Evolutionary conservation across 345 rosid species (phyloP).

Genomic region (Physaria fendleri): DNA sequence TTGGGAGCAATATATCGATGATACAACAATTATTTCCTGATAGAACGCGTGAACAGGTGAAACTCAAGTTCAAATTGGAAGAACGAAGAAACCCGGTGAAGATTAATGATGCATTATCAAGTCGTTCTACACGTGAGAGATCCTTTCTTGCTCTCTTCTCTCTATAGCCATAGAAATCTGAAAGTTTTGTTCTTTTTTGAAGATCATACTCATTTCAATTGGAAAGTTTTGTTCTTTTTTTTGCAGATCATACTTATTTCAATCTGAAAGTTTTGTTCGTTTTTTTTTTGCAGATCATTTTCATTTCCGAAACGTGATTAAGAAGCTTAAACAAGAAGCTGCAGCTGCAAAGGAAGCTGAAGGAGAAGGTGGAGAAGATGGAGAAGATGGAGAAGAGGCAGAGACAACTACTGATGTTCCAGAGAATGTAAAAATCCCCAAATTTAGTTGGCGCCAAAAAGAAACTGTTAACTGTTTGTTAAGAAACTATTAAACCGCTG

Average conservation of each 20-base stretch:
- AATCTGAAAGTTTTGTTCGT: background rate
- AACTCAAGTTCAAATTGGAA: slow-evolving; percentile 70
- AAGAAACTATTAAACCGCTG: background rate
- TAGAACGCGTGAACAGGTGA: slow-evolving; percentile 62
- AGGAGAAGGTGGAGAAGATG: slow-evolving; percentile 32
- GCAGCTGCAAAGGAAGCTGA: slow-evolving; percentile 36
- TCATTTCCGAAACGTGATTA: slow-evolving; percentile 52
- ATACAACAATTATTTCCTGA: slow-evolving; percentile 66
- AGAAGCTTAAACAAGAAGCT: slow-evolving; percentile 49
- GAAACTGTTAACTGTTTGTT: background rate
- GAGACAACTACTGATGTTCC: slow-evolving; percentile 33
- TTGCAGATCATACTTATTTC: slow-evolving; percentile 57
- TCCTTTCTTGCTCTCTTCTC: background rate
- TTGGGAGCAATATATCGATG: slow-evolving; percentile 73
- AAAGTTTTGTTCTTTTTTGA: slow-evolving; percentile 13
- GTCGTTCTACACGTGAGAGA: slow-evolving; percentile 47
- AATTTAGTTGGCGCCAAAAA: background rate
- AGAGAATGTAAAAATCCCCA: slow-evolving; percentile 1
- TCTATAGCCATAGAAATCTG: background rate
- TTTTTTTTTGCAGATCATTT: slow-evolving; percentile 42
- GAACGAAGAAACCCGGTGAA: slow-evolving; percentile 57
- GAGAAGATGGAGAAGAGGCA: slow-evolving; percentile 14
- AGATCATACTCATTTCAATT: slow-evolving; percentile 61
- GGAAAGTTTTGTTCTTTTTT: background rate
- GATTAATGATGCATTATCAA: slow-evolving; percentile 52